Conservation (phyloP, 2,329 filamentous ascomycete genomes). For the Nemania bipapillata region DNA sequence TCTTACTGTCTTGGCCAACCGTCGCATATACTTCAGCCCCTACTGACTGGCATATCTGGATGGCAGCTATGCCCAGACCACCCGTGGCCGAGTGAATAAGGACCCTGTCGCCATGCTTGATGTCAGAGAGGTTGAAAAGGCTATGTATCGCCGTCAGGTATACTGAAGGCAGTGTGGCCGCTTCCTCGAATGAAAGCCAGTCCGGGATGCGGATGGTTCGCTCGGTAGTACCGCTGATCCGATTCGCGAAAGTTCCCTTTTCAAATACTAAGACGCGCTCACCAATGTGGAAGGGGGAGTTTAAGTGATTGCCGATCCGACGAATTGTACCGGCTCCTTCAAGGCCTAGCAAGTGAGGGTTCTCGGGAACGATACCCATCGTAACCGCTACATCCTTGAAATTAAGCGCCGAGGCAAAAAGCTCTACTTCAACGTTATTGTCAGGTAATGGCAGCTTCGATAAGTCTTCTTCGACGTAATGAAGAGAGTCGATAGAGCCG, state of each 20-base stretch:
- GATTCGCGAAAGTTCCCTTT: constrained; percentile 42
- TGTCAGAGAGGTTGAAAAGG: constrained; percentile 45
- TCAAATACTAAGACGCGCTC: constrained; percentile 40
- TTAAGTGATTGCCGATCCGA: too few species aligned
- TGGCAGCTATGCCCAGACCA: constrained; percentile 35
- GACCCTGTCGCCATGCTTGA: constrained; percentile 44
- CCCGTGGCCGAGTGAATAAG: constrained; percentile 40
- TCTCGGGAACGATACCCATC: constrained; percentile 32
- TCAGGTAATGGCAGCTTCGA: not conserved
- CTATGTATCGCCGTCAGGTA: constrained; percentile 50
- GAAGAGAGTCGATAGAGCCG: constrained; percentile 27
- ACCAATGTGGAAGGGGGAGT: constrained; percentile 40
- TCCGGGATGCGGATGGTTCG: constrained; percentile 47
- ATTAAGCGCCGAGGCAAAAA: constrained; percentile 32
- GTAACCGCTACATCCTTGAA: constrained; percentile 33
- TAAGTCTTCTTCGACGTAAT: constrained; percentile 10
- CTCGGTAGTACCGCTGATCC: constrained; percentile 1
- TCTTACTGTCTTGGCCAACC: constrained; percentile 39
- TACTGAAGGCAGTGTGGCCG: constrained; percentile 50
- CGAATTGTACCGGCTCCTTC: constrained; percentile 42
- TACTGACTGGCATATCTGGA: constrained; percentile 24
- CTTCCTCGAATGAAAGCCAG: constrained; percentile 50
- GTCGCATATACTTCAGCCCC: constrained; percentile 40
- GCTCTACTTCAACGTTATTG: constrained; percentile 28
- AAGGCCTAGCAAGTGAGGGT: constrained; percentile 34